Percentiles rank a stretch among this genome's conserved stretches.
phyloP scores from a whole-genome alignment of 23 red algal genomes.

The Agarophyton chilense region DNA sequence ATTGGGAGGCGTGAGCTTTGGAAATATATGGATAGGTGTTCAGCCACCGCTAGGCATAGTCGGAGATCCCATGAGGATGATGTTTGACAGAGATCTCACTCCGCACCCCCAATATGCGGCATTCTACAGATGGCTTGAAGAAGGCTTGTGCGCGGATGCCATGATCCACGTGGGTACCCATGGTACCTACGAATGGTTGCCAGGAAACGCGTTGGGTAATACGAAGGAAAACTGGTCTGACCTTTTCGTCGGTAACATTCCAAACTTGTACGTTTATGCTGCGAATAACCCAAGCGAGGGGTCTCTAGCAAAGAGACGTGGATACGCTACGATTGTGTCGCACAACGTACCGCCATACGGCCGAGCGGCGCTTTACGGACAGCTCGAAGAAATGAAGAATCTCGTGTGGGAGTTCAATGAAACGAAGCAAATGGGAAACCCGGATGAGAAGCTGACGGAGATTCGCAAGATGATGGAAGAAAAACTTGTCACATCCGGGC shows the following conservation, averaged over 20 bases:
- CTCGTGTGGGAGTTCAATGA: constrained; percentile 67
- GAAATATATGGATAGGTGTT: constrained; percentile 76
- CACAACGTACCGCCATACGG: constrained; percentile 76
- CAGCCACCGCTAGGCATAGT: constrained; percentile 73
- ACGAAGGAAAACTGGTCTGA: constrained; percentile 61
- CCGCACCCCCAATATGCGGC: constrained; percentile 76
- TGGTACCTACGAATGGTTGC: constrained; percentile 77
- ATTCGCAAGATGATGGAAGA: constrained; percentile 32
- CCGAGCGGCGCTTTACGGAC: constrained; percentile 60
- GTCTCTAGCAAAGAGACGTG: constrained; percentile 72
- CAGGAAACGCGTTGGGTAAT: constrained; percentile 63
- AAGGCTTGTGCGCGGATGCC: constrained; percentile 49
- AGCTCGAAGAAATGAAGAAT: constrained; percentile 64
- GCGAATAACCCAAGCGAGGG: constrained; percentile 77
- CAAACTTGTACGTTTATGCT: constrained; percentile 80
- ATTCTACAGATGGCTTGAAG: constrained; percentile 71
- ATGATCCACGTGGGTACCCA: constrained; percentile 74
- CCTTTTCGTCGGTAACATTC: constrained; percentile 67
- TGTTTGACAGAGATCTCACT: constrained; percentile 72
- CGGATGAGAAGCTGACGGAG: constrained; percentile 1
- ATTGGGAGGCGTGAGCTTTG: constrained; percentile 65
- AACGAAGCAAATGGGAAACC: constrained; percentile 1
- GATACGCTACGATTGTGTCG: constrained; percentile 69
- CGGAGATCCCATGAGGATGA: constrained; percentile 84
- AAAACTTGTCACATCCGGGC: constrained; percentile 26